Evolutionary conservation across 2,329 filamentous ascomycete genomes (phyloP).

Genomic region (Fusarium nanum): DNA sequence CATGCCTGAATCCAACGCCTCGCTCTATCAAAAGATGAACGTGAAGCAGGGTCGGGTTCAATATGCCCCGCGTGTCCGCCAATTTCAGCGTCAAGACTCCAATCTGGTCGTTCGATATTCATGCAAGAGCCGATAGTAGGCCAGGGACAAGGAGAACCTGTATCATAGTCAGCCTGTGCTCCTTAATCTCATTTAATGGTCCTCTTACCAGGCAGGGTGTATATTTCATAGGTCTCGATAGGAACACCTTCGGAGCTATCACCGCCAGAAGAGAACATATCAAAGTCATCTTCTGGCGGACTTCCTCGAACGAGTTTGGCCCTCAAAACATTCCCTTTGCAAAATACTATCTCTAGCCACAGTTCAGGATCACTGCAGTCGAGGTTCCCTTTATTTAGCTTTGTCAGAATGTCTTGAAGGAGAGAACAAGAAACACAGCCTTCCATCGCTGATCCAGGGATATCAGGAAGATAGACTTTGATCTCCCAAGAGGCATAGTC

Average conservation of each 20-base stretch:
- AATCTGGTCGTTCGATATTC: slow-evolving; percentile 16
- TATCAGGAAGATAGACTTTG: slow-evolving; percentile 16
- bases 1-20: slow-evolving; percentile 37
- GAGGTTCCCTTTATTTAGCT: slow-evolving; percentile 8
- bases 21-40: slow-evolving; percentile 21
- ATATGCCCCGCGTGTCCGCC: slow-evolving; percentile 34
- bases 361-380: slow-evolving; percentile 16
- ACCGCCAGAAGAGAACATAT: slow-evolving; percentile 22
- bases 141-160: slow-evolving; percentile 35
- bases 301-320: slow-evolving; percentile 8
- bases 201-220: slow-evolving; percentile 33
- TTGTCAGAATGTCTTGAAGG: slow-evolving; percentile 12
- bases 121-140: slow-evolving; percentile 33
- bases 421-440: slow-evolving; percentile 33
- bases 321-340: slow-evolving; percentile 32
- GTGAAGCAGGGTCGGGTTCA: slow-evolving; percentile 24
- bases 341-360: slow-evolving; percentile 28
- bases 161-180: not conserved
- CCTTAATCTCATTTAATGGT: accelerated
- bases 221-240: slow-evolving; percentile 32
- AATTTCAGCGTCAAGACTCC: not conserved
- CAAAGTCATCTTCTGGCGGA: slow-evolving; percentile 19
- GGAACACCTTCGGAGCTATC: not conserved
- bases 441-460: not conserved
- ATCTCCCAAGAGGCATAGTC: slow-evolving; percentile 37